Base-by-base conservation (phyloP, 2,329 filamentous ascomycete species). In the Cytospora schulzeri region DNA sequence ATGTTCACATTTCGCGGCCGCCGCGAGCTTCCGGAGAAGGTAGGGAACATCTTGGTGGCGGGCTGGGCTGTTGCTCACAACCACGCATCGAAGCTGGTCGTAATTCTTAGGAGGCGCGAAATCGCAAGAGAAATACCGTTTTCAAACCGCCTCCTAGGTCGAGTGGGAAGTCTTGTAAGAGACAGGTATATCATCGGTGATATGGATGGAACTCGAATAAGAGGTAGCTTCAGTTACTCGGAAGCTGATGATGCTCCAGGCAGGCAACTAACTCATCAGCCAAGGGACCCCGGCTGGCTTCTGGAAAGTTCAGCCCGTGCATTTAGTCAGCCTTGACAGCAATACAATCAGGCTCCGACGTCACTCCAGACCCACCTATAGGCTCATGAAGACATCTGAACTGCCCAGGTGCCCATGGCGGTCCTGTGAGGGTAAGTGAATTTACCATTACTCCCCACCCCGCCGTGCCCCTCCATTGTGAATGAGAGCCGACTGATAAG, bases 1-100 rank as follows among this genome's bases (percentile, higher is more conserved):
- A 99, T 88, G 78, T 98, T 97, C 74, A 98, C 92, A 76, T 97
- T 93, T 69, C 95, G 89, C 67, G 90, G 89, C 70, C 91, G 91
- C 73, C 92, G 89, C 71, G 92, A 91, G 77, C 80, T 91, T 71
- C 95, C 95, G 28, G 91, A 95, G 79, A 99, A 99, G 61, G 91
- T 93, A 67, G 91, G 89, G 79, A 95, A 96, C 94, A 97, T 97
- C 74, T 70, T 73, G 74, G 61, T 64, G 59, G 57, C 19, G 54
- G 57, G 19, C 17, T 29, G 35, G 26, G 53, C 50, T 31, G 28
- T 12, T 24, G 22, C 29, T 64, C 26, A 58, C 45, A 28, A 56
- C 53, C 57, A 56, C 33, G n/a, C 55, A 60, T 60, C 4, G 57
- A 60, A 38, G 45, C 19, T 41, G 29, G 45, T 57, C 45, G 45